Base-by-base conservation (phyloP, 306 rosid species). In the Biancaea sappan region DNA sequence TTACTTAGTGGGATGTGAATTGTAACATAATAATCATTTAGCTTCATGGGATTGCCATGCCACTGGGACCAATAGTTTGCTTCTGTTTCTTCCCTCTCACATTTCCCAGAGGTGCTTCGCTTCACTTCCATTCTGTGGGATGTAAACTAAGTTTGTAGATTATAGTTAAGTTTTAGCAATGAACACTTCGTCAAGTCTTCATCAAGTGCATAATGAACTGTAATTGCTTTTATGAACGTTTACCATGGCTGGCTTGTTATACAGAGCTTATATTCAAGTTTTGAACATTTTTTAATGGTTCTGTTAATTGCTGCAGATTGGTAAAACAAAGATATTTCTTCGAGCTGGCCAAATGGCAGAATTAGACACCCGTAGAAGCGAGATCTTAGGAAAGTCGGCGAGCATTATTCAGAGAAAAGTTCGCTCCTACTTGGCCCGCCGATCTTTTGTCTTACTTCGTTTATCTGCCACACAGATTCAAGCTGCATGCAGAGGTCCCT, bases 301-400 rank as follows among this genome's bases (percentile, higher is more conserved):
- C 43, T 76, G 41, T 77, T 71, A 58, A 29, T 67, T 85, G 68
- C 76, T 59, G 77, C 86, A 91, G 97, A 87, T 89, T 84, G 97
- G 97, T 76, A 91, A 86, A 81, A 89, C 93, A 10, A 91, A 91
- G 86, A 86, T 89, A 52, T 91, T 91, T 82, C 92, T 91, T 70
- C 86, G 97, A 84, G 93, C 97, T 44, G 97, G 97, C 50, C 97
- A 91, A 69, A 87, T 91, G 95, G 97, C 97, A 6, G 97, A 91
- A 41, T 82, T 91, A 58, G 97, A 91, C 79, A 80, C 88, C 71
- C 91, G 84, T 54, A 87, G 97, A 66, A 89, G 75, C 58, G 96
- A 91, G 84, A 83, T 91, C 82, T 76, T 91, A 76, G 97, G 95
- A 69, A 85, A 80, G 62, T 91, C 97, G 52, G 97, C 97, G 35